Evolutionary conservation across 1,139 yeast species (phyloP), one percentile per base, ranked within the genome.

Genomic region (Magnusiomyces sp.): DNA sequence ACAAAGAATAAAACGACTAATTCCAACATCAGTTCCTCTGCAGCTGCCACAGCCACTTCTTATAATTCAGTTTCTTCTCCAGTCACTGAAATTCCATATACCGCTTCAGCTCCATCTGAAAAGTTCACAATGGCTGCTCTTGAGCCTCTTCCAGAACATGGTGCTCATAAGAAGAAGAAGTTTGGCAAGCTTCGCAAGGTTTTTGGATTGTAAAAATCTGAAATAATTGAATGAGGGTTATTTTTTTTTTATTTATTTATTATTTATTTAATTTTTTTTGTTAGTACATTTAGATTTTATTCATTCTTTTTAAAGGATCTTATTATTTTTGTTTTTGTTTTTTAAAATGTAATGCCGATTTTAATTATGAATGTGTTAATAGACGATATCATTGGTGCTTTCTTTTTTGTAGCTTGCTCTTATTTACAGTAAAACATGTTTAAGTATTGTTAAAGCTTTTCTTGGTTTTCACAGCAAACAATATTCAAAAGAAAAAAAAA

Each of bases 101-200:
- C 27, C 3, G 31, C 42, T 20, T 20, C 17, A 14, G 20, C 40
- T 16, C 48, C 53, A 2, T 47, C 47, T n/a, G 50, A 29, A 14
- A 37, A 41, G 29, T 23, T 23, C 7, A 23, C 29, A 23, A 23
- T 23, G 29, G 29, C 29, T 23, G 29, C 29, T 23, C 29, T 5
- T 23, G 29, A 23, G 4, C 29, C 4, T 14, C 50, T 32, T 5
- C 32, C 23, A 27, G 39, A 19, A 20, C 43, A 23, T 20, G 46
- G 51, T 27, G 52, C 51, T 13, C 44, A 43, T 40, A 60, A 59
- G 56, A 62, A 61, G 56, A 62, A 62, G 52, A 56, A 56, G 55
- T 62, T 62, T 53, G 48, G 53, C n/a, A 61, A 59, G 5, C 53
- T 62, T 32, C 55, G 66, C 40, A 56, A 56, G 44, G 58, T 61